These are phyloP conservation scores for Leucosporidium creatinivorum DNA, from an alignment of 768 basidiomycete genomes.

Conservation along the genomic window DNA sequence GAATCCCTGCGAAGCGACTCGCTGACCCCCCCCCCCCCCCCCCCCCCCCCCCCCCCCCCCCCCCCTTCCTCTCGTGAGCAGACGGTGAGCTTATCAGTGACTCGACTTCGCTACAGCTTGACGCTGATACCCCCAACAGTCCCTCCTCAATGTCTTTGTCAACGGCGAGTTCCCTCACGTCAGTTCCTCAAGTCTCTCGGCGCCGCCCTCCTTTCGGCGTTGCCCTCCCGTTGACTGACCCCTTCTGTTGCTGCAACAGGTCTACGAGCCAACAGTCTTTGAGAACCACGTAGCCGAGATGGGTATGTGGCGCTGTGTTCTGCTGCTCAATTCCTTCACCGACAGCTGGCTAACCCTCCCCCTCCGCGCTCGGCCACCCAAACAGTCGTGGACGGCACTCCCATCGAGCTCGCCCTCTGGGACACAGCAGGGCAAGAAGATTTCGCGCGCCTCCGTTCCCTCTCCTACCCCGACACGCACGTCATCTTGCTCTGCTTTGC, in stretches of 20 bases:
- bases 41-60: conserved; percentile 30
- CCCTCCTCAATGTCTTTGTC: conserved; percentile 63
- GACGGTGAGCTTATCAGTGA: too few species aligned
- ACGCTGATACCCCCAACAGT: conserved; percentile 4
- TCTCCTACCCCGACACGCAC: conserved; percentile 96
- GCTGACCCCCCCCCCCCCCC: conserved; percentile 26
- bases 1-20: not conserved
- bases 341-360: not conserved
- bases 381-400: conserved; percentile 59
- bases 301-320: not conserved
- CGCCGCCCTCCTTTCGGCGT: not conserved
- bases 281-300: conserved; percentile 76
- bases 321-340: too few species aligned
- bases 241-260: not conserved
- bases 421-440: conserved; percentile 94
- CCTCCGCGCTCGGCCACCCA: too few species aligned
- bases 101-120: not conserved
- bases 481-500: conserved; percentile 96
- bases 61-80: conserved; percentile 29
- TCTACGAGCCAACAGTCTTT: conserved; percentile 76
- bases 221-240: not conserved
- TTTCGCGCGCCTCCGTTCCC: conserved; percentile 82
- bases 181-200: conserved; percentile 51
- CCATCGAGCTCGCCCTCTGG: conserved; percentile 89
- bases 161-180: conserved; percentile 89